Evolutionary conservation across 768 basidiomycete genomes (phyloP), one percentile per base, ranked within the genome.

Genomic region (Mycena maculata): DNA sequence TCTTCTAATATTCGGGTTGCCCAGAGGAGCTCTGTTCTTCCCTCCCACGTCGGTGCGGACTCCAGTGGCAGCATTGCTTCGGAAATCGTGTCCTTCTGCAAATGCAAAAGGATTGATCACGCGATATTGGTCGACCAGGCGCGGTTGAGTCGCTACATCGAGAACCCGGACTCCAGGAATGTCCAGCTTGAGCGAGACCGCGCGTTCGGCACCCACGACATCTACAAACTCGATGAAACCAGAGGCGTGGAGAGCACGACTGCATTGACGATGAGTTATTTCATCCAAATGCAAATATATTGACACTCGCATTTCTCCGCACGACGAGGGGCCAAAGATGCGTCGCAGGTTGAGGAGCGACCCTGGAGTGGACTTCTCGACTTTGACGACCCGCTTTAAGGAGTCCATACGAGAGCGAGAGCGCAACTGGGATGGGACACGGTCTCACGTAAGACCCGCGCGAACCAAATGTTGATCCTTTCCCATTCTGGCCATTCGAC

Each of bases 321-420:
- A 62, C 16, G 31, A 22, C 22, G 25, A 41, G 13, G 60, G 44
- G 9, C 61, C 66, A 54, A 71, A 68, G 18, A 71, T 61, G 3
- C 72, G 55, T 38, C 66, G 60, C 20, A 65, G 42, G 38, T 66
- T 71, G 44, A 71, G 60, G 44, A 71, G 60, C 28, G 56, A 54
- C 9, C 63, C 69, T 3, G 57, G 36, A 33, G 62, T 60, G 48
- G 53, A 30, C 28, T 74, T 73, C 63, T 75, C 75, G 23, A 75
- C 75, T 38, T 78, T 77, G 54, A 77, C 69, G 49, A 77, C 69
- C 38, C 65, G 71, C 53, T 60, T 71, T 60, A 76, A 64, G 31
- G 65, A 66, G 59, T 72, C 71, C 75, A 78, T 76, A n/a, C n/a
- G 45, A 20, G n/a, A 54, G 42, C 38, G 49, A 30, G 20, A n/a